Evolutionary conservation across 208 protist genomes (phyloP).

Genomic region (Naegleria gruberi): DNA sequence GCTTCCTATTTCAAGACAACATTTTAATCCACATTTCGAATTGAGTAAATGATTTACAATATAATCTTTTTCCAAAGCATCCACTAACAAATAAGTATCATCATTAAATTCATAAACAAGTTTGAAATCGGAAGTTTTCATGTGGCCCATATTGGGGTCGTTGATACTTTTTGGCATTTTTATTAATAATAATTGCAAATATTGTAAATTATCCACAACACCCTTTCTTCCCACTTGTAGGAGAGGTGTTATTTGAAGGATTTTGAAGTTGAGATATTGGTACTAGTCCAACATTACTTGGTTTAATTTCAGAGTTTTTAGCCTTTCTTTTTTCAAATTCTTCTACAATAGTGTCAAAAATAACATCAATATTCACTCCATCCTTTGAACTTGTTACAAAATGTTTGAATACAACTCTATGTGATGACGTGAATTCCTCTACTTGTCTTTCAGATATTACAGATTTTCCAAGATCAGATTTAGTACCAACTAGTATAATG

Average conservation of each 20-base stretch:
- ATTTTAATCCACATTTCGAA: neutral
- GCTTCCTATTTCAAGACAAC: slow-evolving; percentile 19
- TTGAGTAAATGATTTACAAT: neutral
- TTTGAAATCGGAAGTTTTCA: neutral
- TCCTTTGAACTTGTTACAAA: neutral
- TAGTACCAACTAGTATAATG: neutral
- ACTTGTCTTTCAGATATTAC: neutral
- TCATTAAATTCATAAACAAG: slow-evolving; percentile 17
- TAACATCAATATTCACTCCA: neutral
- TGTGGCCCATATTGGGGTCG: neutral
- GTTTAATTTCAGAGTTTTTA: neutral
- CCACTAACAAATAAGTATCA: slow-evolving; percentile 5
- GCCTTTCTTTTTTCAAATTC: neutral
- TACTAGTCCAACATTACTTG: neutral
- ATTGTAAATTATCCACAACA: neutral
- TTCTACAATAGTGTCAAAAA: neutral
- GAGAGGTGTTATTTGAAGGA: neutral
- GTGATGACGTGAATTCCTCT: neutral
- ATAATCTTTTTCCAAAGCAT: slow-evolving; percentile 19
- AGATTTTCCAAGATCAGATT: neutral
- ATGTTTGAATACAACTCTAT: neutral
- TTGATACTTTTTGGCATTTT: neutral
- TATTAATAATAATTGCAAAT: too few species aligned
- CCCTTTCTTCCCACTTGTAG: neutral
- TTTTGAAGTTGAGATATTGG: neutral